Conservation (phyloP, 495 filamentous ascomycete genomes). For the Neurospora terricola region DNA sequence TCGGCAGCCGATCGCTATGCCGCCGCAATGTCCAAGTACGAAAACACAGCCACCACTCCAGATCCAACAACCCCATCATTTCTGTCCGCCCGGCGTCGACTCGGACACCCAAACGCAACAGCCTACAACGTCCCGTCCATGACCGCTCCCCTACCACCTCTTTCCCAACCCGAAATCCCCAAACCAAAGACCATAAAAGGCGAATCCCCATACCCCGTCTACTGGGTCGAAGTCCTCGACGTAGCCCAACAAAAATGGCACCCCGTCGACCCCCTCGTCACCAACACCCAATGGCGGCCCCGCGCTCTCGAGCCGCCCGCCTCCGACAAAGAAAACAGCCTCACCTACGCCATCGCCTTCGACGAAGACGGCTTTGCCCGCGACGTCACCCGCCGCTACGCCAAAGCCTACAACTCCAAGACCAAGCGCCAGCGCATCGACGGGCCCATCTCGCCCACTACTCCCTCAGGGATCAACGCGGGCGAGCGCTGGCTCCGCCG, state of each 20-base stretch:
- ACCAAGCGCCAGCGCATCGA: conserved; percentile 71
- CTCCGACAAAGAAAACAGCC: conserved; percentile 56
- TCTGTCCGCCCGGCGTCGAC: conserved; percentile 20
- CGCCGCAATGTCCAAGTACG: conserved; percentile 24
- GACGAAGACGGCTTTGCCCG: conserved; percentile 59
- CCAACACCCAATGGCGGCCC: conserved; percentile 61
- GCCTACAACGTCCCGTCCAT: conserved; percentile 26
- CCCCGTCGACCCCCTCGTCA: conserved; percentile 76
- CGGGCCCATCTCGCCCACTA: conserved; percentile 8
- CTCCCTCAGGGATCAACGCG: background rate
- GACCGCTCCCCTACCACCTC: conserved; percentile 8
- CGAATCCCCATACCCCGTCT: conserved; percentile 69
- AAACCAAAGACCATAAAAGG: conserved; percentile 32
- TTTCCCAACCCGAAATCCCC: conserved; percentile 13
- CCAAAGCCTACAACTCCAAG: conserved; percentile 78
- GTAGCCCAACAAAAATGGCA: conserved; percentile 81
- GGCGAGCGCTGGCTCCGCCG: conserved; percentile 67
- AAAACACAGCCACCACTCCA: conserved; percentile 9
- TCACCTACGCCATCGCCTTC: conserved; percentile 82
- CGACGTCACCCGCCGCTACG: conserved; percentile 76
- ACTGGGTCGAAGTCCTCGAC: conserved; percentile 91
- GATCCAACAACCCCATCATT: conserved; percentile 7
- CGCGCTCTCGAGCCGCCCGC: conserved; percentile 67
- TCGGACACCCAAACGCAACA: conserved; percentile 34
- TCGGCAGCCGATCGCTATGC: conserved; percentile 15